Base-by-base conservation (phyloP, 345 rosid genomes). In the Euphorbia tirucalli region DNA sequence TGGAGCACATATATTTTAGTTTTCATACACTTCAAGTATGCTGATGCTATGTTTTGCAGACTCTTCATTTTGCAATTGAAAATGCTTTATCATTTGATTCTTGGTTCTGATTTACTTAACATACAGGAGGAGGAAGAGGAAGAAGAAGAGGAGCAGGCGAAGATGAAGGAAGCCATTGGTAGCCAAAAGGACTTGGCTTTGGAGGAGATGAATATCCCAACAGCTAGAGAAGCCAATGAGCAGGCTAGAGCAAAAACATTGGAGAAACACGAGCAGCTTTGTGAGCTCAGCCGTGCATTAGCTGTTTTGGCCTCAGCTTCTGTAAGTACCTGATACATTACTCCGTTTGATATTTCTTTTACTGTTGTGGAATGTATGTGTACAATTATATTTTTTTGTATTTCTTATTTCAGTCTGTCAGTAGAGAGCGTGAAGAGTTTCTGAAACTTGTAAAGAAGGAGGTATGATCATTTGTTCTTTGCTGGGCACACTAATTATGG, bases 281-380 rank as follows among this genome's bases (percentile, higher is more conserved):
- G 99, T 79, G 98, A 95, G 79, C 97, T 92, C 71, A 92, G 97
- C 71, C 97, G 92, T 80, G 99, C 99, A 57, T 75, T 95, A 75
- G 97, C 99, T 73, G 90, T 95, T 76, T 81, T 95, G 59, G 97
- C 98, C 84, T 92, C 99, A 43, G 99, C 97, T 67, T 95, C 99
- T 67, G 98, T 95, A 88, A 78, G 88, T 21, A 85, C 65, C 46
- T 14, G 22, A 54, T 25, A 55, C 68, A 73, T 62, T 11, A 46
- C 61, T 2, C 62, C 31, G 14, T 52, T 28, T 10, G 54, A 31
- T 63, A 37, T 59, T 14, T 19, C 15, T 57, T 73, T 59, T 22
- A 24, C 18, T 25, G 27, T 74, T 72, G 19, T 71, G 7, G 69
- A 71, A 75, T 65, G 7, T 69, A 7, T 19, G 70, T 55, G 39